These are phyloP conservation scores for Trebouxia gelatinosa DNA, from an alignment of 163 green algal genomes.

Conservation along the genomic window DNA sequence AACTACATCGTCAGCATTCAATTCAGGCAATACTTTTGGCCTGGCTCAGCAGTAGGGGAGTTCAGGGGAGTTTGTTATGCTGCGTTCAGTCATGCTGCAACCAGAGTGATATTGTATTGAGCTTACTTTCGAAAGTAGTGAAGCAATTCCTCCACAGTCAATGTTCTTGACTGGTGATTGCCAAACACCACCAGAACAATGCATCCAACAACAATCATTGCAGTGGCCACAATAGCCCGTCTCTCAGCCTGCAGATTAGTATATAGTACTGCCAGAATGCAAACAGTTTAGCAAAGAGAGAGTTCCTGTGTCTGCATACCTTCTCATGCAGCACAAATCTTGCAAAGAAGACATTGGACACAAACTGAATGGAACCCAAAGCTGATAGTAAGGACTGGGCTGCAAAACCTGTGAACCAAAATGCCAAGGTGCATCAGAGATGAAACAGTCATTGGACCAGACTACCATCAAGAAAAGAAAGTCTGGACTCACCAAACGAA, in stretches of 20 bases:
- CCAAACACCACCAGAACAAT: constrained; percentile 86
- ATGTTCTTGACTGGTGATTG: constrained; percentile 67
- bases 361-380: constrained; percentile 85
- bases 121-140: constrained; percentile 52
- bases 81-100: not conserved
- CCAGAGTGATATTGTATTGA: not conserved
- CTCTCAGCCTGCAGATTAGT: constrained; percentile 54
- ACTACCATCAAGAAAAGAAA: too few species aligned
- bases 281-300: not conserved
- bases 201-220: constrained; percentile 75
- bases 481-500: constrained; percentile 71
- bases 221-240: constrained; percentile 65
- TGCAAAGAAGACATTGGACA: constrained; percentile 87
- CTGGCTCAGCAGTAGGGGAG: not conserved
- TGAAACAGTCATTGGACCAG: too few species aligned
- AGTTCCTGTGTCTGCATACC: constrained; percentile 45
- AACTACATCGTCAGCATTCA: not conserved
- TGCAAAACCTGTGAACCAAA: constrained; percentile 75
- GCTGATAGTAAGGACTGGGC: constrained; percentile 85
- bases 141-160: constrained; percentile 67
- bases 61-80: not conserved
- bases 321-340: constrained; percentile 76
- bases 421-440: not conserved
- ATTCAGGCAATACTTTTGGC: too few species aligned
- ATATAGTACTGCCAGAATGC: not conserved